These are phyloP conservation scores for Chaetothyriales sp. DNA, from an alignment of 2,329 filamentous ascomycete genomes.

Conservation along the genomic window DNA sequence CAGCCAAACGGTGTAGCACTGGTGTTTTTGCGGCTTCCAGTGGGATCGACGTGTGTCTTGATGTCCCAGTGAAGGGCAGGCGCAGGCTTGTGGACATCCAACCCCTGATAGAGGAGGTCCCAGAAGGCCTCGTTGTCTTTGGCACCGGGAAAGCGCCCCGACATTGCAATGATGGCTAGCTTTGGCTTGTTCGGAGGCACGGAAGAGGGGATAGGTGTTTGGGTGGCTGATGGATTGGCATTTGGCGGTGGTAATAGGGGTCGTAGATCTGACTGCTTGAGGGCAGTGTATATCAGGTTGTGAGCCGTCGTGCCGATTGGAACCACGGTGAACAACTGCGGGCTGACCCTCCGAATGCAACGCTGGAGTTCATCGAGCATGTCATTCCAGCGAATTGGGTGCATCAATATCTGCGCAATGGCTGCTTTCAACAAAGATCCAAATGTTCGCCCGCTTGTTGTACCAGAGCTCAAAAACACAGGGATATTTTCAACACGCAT, in stretches of 20 bases:
- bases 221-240: too few relatives aligned
- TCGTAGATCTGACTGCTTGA: conserved; percentile 30
- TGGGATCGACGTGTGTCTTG: conserved; percentile 54
- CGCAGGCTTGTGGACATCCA: conserved; percentile 49
- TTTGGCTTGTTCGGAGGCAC: conserved; percentile 43
- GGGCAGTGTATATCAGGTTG: conserved; percentile 6
- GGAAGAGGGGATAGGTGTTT: too few relatives aligned
- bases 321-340: background rate
- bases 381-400: conserved; percentile 28
- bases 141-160: conserved; percentile 60
- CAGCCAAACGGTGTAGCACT: conserved; percentile 65
- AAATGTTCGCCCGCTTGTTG: conserved; percentile 19
- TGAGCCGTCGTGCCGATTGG: too few relatives aligned
- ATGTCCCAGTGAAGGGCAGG: conserved; percentile 60
- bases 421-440: conserved; percentile 20
- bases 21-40: conserved; percentile 59
- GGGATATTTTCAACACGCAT: conserved; percentile 25
- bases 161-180: conserved; percentile 73
- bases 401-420: conserved; percentile 25
- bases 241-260: conserved; percentile 14
- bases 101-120: conserved; percentile 58
- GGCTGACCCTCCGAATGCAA: conserved; percentile 32
- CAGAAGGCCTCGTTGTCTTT: conserved; percentile 57
- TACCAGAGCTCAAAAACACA: conserved; percentile 22
- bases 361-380: conserved; percentile 37